Conservation (phyloP, 495 filamentous ascomycete genomes). For the Hypoxylon subgilvum region DNA sequence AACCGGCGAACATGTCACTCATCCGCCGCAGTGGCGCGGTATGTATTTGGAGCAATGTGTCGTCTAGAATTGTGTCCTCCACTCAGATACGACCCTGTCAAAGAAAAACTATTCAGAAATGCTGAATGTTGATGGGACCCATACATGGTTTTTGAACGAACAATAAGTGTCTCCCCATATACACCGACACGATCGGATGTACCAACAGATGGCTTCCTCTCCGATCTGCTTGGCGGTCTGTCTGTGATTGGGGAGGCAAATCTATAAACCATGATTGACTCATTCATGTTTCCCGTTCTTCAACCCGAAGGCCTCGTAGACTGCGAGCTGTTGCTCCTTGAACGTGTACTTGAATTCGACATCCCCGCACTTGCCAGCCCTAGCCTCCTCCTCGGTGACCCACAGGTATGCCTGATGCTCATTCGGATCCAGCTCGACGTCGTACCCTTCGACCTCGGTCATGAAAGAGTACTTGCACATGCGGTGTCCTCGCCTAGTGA, state of each 20-base stretch:
- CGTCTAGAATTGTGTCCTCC: constrained; percentile 4
- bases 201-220: background rate
- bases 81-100: background rate
- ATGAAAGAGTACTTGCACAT: constrained; percentile 49
- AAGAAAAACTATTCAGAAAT: background rate
- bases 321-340: constrained; percentile 27
- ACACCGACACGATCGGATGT: background rate
- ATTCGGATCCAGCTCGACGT: constrained; percentile 49
- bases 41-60: background rate
- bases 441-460: constrained; percentile 46
- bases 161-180: background rate
- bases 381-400: constrained; percentile 53
- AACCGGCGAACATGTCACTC: background rate
- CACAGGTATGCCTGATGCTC: constrained; percentile 53
- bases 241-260: background rate
- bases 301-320: constrained; percentile 43
- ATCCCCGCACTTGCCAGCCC: constrained; percentile 31
- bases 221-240: background rate
- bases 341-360: constrained; percentile 44
- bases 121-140: background rate
- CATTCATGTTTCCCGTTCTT: constrained; percentile 22
- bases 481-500: constrained; percentile 42
- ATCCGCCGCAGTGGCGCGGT: background rate
- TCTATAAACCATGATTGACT: background rate
- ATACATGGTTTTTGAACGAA: background rate